Conservation (phyloP, 2,329 filamentous ascomycete genomes). For the Stenocarpella maydis region DNA sequence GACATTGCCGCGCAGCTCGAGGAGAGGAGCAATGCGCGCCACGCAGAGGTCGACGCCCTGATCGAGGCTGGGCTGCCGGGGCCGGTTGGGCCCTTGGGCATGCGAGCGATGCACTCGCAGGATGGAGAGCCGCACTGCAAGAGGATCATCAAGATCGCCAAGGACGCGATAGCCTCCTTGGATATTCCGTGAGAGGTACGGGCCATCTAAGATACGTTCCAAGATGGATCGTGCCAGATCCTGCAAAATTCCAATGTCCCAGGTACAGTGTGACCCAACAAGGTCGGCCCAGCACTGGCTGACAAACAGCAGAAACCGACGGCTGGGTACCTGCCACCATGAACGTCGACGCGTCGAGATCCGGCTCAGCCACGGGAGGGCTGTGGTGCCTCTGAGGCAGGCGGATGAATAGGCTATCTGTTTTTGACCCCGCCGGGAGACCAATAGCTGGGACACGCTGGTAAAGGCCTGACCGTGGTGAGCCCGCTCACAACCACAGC, state of each 20-base stretch:
- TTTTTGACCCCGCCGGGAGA: no score
- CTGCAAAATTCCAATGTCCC: no score
- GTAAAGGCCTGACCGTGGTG: no score
- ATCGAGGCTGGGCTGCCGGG: conserved; percentile 47
- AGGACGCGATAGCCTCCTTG: conserved; percentile 60
- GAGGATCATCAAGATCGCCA: conserved; percentile 62
- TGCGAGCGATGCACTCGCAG: conserved; percentile 7
- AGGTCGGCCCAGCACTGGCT: no score
- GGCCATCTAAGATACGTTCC: not conserved
- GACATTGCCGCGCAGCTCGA: conserved; percentile 64
- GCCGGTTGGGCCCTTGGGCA: conserved; percentile 27
- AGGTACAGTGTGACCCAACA: no score
- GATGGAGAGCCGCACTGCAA: conserved; percentile 56
- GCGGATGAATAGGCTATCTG: not conserved
- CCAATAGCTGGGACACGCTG: not conserved
- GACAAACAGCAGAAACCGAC: not conserved
- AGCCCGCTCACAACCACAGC: no score
- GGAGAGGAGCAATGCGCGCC: conserved; percentile 55
- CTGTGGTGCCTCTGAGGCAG: not conserved
- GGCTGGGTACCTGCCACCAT: not conserved
- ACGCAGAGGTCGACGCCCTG: conserved; percentile 58
- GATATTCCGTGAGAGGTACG: conserved; percentile 57
- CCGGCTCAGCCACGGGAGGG: not conserved
- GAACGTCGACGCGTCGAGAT: not conserved
- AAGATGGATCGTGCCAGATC: not conserved